phyloP scores from a whole-genome alignment of 2,329 filamentous ascomycete genomes.

The Chaetomium sp. region DNA sequence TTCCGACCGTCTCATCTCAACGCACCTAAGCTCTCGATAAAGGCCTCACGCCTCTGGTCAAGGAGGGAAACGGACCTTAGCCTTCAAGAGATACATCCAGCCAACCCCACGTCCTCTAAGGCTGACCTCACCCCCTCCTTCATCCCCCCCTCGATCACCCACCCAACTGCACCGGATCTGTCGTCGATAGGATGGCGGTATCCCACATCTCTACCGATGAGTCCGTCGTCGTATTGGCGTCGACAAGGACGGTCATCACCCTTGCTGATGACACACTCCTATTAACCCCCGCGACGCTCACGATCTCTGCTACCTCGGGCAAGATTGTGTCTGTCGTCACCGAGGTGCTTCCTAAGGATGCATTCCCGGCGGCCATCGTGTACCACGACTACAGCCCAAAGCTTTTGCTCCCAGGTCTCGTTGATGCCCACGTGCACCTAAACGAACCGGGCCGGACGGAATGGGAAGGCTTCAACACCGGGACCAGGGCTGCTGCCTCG shows the following conservation, averaged over 20 bases:
- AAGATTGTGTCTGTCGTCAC: conserved; percentile 76
- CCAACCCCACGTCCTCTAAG: neutral
- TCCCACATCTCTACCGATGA: conserved; percentile 25
- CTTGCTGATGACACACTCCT: conserved; percentile 54
- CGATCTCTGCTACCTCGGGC: conserved; percentile 69
- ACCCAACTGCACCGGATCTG: neutral
- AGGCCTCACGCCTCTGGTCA: neutral
- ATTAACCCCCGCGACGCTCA: conserved; percentile 75
- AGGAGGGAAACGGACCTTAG: too few species aligned
- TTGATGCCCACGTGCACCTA: conserved; percentile 95
- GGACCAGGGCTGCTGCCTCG: conserved; percentile 86
- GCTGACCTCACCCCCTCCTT: neutral
- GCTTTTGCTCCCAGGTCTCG: conserved; percentile 81
- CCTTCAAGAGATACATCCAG: too few species aligned
- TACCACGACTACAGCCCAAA: conserved; percentile 83
- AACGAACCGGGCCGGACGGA: conserved; percentile 95
- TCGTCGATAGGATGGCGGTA: conserved; percentile 27
- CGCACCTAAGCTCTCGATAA: neutral
- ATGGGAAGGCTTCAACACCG: conserved; percentile 97
- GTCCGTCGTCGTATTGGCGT: conserved; percentile 68
- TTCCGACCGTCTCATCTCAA: neutral
- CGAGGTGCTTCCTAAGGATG: conserved; percentile 63
- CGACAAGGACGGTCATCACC: conserved; percentile 74
- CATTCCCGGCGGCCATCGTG: conserved; percentile 64
- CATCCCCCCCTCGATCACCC: neutral